phyloP scores from a whole-genome alignment of 1,284 basidiomycete genomes.

The Ustilago curta region DNA sequence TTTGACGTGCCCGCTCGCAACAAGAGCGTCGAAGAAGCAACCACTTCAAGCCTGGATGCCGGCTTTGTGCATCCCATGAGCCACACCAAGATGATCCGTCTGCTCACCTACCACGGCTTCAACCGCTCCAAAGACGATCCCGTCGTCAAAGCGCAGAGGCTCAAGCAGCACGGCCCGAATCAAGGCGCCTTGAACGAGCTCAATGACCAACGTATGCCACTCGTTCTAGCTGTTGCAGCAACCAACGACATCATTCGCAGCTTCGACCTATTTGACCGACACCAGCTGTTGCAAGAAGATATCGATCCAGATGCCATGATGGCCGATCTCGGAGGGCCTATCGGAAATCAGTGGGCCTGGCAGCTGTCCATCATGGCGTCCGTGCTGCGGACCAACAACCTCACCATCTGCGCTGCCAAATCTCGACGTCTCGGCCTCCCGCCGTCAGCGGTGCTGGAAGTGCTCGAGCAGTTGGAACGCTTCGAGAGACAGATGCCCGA shows the following conservation, averaged over 20 bases:
- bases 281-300: slow-evolving; percentile 43
- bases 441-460: slow-evolving; percentile 32
- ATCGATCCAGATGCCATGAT: slow-evolving; percentile 39
- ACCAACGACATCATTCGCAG: slow-evolving; percentile 42
- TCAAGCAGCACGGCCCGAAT: slow-evolving; percentile 15
- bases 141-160: slow-evolving; percentile 29
- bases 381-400: slow-evolving; percentile 33
- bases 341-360: slow-evolving; percentile 38
- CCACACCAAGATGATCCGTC: slow-evolving; percentile 40
- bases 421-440: slow-evolving; percentile 39
- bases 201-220: slow-evolving; percentile 42
- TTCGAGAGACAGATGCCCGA: slow-evolving; percentile 43
- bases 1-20: slow-evolving; percentile 33
- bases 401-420: slow-evolving; percentile 33
- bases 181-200: slow-evolving; percentile 17
- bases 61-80: slow-evolving; percentile 44
- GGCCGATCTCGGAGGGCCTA: slow-evolving; percentile 23
- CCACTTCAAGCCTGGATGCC: slow-evolving; percentile 29
- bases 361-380: slow-evolving; percentile 40
- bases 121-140: slow-evolving; percentile 42
- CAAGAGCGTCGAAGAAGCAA: slow-evolving; percentile 29
- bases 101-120: slow-evolving; percentile 41
- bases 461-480: slow-evolving; percentile 37
- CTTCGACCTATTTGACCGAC: slow-evolving; percentile 37
- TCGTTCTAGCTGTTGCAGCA: slow-evolving; percentile 29